Evolutionary conservation across 352 stramenopile genomes (phyloP).

Genomic region (Pythium pectinolyticum): DNA sequence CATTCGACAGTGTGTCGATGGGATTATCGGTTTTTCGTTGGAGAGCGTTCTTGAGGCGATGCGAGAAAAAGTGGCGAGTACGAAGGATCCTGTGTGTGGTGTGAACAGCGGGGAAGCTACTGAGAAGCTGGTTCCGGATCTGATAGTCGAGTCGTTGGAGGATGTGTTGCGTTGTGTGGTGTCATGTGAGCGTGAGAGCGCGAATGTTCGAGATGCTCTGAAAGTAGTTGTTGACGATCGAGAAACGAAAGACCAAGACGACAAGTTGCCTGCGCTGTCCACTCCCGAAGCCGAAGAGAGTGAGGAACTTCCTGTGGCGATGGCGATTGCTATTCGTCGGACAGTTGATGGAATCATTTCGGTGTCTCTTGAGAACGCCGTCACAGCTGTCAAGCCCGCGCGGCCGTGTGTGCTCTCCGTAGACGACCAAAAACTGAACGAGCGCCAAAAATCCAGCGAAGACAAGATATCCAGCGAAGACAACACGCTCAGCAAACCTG

Average conservation of each 20-base stretch:
- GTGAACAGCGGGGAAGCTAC: background rate
- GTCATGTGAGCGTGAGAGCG: background rate
- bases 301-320: conserved; percentile 18
- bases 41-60: conserved; percentile 32
- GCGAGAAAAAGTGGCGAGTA: conserved; percentile 1
- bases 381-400: background rate
- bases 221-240: conserved; percentile 3
- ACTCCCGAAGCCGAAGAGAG: background rate
- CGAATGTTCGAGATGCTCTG: conserved; percentile 5
- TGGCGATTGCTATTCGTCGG: conserved; percentile 26
- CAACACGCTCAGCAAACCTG: no score
- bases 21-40: conserved; percentile 40
- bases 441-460: background rate
- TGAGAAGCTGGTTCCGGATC: background rate
- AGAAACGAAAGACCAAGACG: background rate
- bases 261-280: background rate
- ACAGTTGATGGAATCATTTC: conserved; percentile 23
- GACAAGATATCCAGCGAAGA: background rate
- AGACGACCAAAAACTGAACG: no score
- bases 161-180: conserved; percentile 15
- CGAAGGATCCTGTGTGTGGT: background rate
- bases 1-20: conserved; percentile 41
- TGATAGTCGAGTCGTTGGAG: conserved; percentile 19
- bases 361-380: conserved; percentile 21
- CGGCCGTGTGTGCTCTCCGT: background rate